Base-by-base conservation (phyloP, 495 filamentous ascomycete genomes). In the Peziza echinospora region DNA sequence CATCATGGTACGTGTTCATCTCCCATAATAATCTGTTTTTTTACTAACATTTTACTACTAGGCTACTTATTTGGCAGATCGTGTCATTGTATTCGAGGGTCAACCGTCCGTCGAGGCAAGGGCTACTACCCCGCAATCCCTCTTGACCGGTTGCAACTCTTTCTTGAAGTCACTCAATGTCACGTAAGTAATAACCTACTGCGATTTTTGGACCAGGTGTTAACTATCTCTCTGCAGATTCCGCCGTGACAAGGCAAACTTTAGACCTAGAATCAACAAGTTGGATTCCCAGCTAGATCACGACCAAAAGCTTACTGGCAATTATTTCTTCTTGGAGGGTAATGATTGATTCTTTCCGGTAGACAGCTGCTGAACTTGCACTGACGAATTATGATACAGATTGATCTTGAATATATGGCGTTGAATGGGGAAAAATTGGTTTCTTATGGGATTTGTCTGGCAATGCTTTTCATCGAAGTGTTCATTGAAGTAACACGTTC, bases 51-150 rank as follows among this genome's bases (percentile, higher is more conserved):
- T n/a, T n/a, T n/a, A n/a, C n/a, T n/a, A n/a, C n/a, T 10, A 26
- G 44, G 48, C 50, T 9, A 82, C 89, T 16, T 97, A 97, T 62
- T 76, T 96, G 17, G 89, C 91, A 34, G 89, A 97, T 57, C 82
- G 87, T 54, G 89, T 97, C 58, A 96, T 97, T 59, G 89, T 96
- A 52, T 97, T 97, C 58, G 89, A 93, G 60, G 89, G 89, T 53
- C 60, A 86, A 64, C 85, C 91, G 11, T 89, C 84, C 56, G 66
- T 93, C 49, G 70, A 93, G 51, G 77, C 89, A 28, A 79, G 72
- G 43, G 89, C 89, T 40, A 93, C 93, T 63, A 66, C 71, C 43
- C 91, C 89, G 21, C 84, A 96, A 66, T 84, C 80, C 47, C 69
- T 96, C 40, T 74, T 97, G 54, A 92, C 84, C 26, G 91, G 89